Conservation (phyloP, 2,329 filamentous ascomycete species). For the Pleurostoma richardsiae region DNA sequence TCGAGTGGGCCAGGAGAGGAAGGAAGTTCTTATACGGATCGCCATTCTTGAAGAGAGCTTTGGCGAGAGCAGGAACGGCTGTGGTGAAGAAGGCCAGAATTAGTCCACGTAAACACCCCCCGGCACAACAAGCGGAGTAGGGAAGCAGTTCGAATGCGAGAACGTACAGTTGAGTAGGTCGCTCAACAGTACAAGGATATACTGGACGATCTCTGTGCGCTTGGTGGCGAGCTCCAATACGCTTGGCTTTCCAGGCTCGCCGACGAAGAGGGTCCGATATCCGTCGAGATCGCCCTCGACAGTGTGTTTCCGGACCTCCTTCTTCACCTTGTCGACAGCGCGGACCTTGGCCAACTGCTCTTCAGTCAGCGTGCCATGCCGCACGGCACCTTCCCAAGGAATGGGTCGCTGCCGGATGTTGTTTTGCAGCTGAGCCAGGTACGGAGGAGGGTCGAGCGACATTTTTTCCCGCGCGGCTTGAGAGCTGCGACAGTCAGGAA, state of each 20-base stretch:
- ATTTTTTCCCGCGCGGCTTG: conserved; percentile 39
- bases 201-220: conserved; percentile 87
- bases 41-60: conserved; percentile 68
- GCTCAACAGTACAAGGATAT: conserved; percentile 82
- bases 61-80: conserved; percentile 78
- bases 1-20: conserved; percentile 75
- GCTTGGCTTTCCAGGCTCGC: conserved; percentile 61
- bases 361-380: conserved; percentile 89
- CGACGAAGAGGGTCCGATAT: conserved; percentile 77
- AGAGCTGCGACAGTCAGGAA: too few species aligned
- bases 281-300: conserved; percentile 76
- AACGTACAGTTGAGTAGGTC: conserved; percentile 79
- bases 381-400: conserved; percentile 94
- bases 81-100: conserved; percentile 10
- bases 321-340: conserved; percentile 92
- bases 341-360: conserved; percentile 93
- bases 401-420: conserved; percentile 95
- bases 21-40: conserved; percentile 81
- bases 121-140: background rate
- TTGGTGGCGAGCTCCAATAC: conserved; percentile 83
- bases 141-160: background rate
- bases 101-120: conserved; percentile 2
- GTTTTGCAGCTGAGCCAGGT: conserved; percentile 81
- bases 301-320: conserved; percentile 79
- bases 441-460: conserved; percentile 89